phyloP scores from a whole-genome alignment of 2,329 filamentous ascomycete species.

The Annulohypoxylon truncatum region DNA sequence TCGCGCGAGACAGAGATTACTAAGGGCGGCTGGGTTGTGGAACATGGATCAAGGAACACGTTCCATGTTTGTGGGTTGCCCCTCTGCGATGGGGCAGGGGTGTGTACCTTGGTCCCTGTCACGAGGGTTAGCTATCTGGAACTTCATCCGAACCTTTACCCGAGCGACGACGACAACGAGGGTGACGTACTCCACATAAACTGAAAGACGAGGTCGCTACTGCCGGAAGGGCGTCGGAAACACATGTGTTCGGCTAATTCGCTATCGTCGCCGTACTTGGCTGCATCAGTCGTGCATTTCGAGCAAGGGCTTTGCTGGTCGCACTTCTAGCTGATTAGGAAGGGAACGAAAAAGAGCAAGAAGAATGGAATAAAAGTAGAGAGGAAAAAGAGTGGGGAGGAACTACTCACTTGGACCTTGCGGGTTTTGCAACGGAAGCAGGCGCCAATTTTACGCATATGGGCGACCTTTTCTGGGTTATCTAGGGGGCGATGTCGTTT shows the following conservation, averaged over 20 bases:
- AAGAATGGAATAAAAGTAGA: neutral
- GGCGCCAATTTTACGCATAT: slow-evolving; percentile 61
- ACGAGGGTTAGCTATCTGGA: slow-evolving; percentile 26
- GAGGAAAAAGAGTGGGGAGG: slow-evolving; percentile 36
- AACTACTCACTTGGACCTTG: slow-evolving; percentile 59
- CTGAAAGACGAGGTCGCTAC: slow-evolving; percentile 40
- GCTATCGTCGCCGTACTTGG: slow-evolving; percentile 39
- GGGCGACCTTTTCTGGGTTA: slow-evolving; percentile 58
- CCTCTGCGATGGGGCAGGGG: slow-evolving; percentile 16
- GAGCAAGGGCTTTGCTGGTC: slow-evolving; percentile 54
- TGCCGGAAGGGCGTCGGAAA: slow-evolving; percentile 39
- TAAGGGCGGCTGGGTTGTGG: slow-evolving; percentile 25
- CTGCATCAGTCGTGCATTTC: slow-evolving; percentile 43
- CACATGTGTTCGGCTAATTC: slow-evolving; percentile 46
- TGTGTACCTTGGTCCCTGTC: slow-evolving; percentile 18
- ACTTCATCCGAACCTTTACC: neutral
- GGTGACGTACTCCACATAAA: slow-evolving; percentile 43
- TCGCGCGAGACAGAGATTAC: slow-evolving; percentile 34
- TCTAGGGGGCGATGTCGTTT: slow-evolving; percentile 46
- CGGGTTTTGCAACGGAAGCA: slow-evolving; percentile 62
- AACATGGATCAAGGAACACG: slow-evolving; percentile 37
- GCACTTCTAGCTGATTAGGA: slow-evolving; percentile 46
- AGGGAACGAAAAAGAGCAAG: neutral
- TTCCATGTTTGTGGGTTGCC: slow-evolving; percentile 23
- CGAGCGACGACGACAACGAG: slow-evolving; percentile 3